These are phyloP conservation scores for Ganoderma lucidum DNA, from an alignment of 1,284 basidiomycete species.

Conservation along the genomic window DNA sequence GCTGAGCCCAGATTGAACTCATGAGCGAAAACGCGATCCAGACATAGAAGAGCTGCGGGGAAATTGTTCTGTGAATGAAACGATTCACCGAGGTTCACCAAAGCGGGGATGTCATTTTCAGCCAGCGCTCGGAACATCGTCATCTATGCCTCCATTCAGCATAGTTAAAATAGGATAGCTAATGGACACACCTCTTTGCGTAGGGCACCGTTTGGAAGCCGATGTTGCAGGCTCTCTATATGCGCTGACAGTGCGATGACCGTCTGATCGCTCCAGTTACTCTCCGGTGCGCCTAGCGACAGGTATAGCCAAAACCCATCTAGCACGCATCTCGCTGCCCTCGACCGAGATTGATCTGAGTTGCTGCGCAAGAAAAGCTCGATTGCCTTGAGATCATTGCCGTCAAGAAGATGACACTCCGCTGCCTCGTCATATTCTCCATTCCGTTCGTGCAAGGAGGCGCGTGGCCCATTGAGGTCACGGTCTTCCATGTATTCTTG, in stretches of 20 bases:
- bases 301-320: constrained; percentile 39
- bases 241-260: constrained; percentile 20
- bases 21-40: constrained; percentile 46
- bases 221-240: constrained; percentile 11
- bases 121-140: constrained; percentile 52
- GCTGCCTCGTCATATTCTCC: constrained; percentile 61
- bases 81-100: constrained; percentile 40
- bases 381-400: constrained; percentile 57
- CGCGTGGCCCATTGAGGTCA: constrained; percentile 59
- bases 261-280: constrained; percentile 2
- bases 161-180: background rate
- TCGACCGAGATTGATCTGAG: constrained; percentile 19
- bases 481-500: constrained; percentile 62
- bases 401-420: constrained; percentile 59
- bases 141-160: constrained; percentile 25
- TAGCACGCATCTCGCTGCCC: constrained; percentile 37
- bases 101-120: constrained; percentile 31
- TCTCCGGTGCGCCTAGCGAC: constrained; percentile 7
- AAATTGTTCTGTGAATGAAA: constrained; percentile 39
- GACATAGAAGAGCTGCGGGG: constrained; percentile 48
- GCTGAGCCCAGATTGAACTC: constrained; percentile 27
- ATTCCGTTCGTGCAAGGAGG: constrained; percentile 53
- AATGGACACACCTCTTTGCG: constrained; percentile 31
- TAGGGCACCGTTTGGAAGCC: constrained; percentile 1
- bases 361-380: constrained; percentile 50